Conservation (phyloP, 73 alveolate species). For the Uronychia binucleata region DNA sequence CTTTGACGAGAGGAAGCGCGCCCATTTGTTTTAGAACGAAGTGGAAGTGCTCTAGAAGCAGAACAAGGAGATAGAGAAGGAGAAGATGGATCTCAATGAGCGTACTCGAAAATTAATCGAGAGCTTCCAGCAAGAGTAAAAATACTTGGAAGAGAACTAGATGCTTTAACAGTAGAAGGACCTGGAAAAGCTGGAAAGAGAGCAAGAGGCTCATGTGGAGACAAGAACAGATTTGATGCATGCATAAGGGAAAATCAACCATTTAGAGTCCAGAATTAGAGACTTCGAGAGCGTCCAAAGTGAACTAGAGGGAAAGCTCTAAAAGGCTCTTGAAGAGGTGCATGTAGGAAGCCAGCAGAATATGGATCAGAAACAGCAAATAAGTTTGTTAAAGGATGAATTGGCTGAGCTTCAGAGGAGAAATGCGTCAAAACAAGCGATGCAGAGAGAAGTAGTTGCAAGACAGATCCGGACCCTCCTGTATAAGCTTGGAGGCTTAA, state of each 20-base stretch:
- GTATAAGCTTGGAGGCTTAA: too few relatives aligned
- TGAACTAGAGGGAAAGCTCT: too few relatives aligned
- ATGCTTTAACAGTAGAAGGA: background rate
- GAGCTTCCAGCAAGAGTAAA: background rate
- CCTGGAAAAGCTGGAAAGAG: background rate
- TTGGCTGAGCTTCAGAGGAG: background rate
- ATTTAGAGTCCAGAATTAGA: background rate
- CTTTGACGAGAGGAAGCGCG: background rate
- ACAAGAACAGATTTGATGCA: background rate
- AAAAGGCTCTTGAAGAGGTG: too few relatives aligned
- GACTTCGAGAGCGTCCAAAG: too few relatives aligned
- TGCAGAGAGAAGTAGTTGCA: background rate
- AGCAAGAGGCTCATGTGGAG: background rate
- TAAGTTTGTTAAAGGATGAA: background rate
- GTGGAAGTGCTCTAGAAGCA: background rate
- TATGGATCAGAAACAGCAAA: background rate
- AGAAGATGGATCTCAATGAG: background rate
- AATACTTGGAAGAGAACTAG: background rate
- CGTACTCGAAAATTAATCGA: background rate
- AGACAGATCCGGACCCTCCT: background rate
- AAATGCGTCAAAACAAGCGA: too few relatives aligned
- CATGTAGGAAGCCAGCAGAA: background rate
- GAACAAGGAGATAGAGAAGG: background rate
- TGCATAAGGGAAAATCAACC: background rate
- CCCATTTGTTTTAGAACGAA: background rate